Evolutionary conservation across 805 yeast genomes (phyloP), one percentile per base, ranked within the genome.

Genomic region (Wickerhamomyces pijperi): DNA sequence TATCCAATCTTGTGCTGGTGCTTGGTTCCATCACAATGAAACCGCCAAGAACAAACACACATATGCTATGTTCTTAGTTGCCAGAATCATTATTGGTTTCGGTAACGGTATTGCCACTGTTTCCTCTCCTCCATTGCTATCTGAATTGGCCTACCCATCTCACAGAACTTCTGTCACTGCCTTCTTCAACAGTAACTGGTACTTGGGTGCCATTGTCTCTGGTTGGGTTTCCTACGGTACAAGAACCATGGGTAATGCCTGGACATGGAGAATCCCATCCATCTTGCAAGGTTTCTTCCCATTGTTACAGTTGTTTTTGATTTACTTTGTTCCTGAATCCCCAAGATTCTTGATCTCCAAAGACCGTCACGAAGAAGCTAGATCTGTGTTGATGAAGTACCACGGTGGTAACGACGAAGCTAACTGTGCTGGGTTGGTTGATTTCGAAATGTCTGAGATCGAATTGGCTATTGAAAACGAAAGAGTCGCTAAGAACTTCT

Each of bases 191-290:
- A 62, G 67, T 17, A 64, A 66, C 43, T 71, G 75, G 76, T 70
- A 68, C 46, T 48, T 70, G 31, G 78, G 78, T 35, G 74, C 75
- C n/a, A 50, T 70, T 40, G 51, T 72, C 36, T 72, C 77, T 7
- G 70, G 74, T 20, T 67, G 74, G 71, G 63, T 65, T 37, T 61
- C 74, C 3, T 70, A 60, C 45, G 78, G 76, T 49, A 60, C 73
- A 15, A 54, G 56, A 43, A 46, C 45, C 39, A 28, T 54, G 31
- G 38, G 40, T 19, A 35, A 48, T 35, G 50, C 58, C 31, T 65
- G 67, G 63, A 58, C 67, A 20, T 74, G 79, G 79, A 69, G 74
- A 56, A 58, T 74, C 39, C 80, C 81, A 32, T 62, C 75, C 12
- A 63, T 63, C 37, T 42, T 74, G 33, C 81, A 75, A 55, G 72